These are phyloP conservation scores for Dipteronia sinensis DNA, from an alignment of 345 rosid species.

Conservation along the genomic window DNA sequence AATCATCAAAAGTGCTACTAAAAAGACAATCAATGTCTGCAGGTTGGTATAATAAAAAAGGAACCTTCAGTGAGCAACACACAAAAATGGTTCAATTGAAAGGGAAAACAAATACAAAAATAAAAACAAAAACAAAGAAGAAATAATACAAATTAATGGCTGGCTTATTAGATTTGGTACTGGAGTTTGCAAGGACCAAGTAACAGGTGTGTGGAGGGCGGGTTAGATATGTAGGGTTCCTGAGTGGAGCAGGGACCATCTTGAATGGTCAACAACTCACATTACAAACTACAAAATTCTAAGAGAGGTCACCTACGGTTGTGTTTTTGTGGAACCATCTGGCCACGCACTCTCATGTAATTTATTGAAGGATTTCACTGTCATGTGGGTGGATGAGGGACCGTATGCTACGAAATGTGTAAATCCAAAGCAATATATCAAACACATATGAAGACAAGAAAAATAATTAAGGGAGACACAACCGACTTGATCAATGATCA, in stretches of 20 bases:
- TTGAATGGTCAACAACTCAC: constrained; percentile 6
- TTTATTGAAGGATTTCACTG: constrained; percentile 11
- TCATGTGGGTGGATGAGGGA: not conserved
- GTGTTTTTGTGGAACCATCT: constrained; percentile 27
- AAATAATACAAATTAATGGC: not conserved
- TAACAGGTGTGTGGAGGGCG: not conserved
- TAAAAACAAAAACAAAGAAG: too few relatives aligned
- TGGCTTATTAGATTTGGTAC: not conserved
- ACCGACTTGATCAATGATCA: too few relatives aligned
- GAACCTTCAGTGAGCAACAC: not conserved
- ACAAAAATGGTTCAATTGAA: not conserved
- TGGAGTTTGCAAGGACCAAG: constrained; percentile 15
- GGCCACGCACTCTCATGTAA: not conserved
- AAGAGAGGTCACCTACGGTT: constrained; percentile 20
- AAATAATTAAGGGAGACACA: too few relatives aligned
- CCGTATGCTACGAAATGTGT: too few relatives aligned
- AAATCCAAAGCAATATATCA: too few relatives aligned
- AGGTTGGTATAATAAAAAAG: not conserved
- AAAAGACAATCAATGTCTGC: not conserved
- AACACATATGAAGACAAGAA: too few relatives aligned
- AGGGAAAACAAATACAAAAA: not conserved
- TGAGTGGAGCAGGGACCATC: constrained; percentile 24
- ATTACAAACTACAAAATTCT: not conserved
- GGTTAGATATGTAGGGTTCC: constrained; percentile 33
- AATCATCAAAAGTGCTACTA: not conserved